phyloP scores from a whole-genome alignment of 345 rosid genomes.

The Boechera retrofracta region DNA sequence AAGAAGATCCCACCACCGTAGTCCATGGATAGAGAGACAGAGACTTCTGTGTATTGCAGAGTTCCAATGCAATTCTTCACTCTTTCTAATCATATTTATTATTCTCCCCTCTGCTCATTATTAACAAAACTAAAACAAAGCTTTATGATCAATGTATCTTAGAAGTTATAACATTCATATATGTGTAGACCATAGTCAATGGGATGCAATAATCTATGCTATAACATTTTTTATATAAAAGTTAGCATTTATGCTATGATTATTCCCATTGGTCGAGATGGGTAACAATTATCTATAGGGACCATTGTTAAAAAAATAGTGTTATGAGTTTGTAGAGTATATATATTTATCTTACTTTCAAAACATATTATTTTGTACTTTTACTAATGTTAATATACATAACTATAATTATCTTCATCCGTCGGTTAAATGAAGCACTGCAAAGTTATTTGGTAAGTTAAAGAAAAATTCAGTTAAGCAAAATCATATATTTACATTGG shows the following conservation, averaged over 20 bases:
- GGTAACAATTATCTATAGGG: background rate
- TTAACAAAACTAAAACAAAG: background rate
- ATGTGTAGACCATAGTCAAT: background rate
- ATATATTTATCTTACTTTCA: background rate
- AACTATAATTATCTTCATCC: background rate
- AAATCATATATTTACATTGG: background rate
- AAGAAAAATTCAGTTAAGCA: background rate
- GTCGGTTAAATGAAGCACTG: background rate
- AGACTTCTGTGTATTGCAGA: conserved; percentile 36
- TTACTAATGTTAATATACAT: too few relatives aligned
- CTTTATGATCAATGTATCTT: conserved; percentile 5
- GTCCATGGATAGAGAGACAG: conserved; percentile 35
- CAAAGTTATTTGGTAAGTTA: background rate
- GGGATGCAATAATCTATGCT: background rate
- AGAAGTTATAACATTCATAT: conserved; percentile 1
- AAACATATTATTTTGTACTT: too few relatives aligned
- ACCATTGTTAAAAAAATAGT: background rate
- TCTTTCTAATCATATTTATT: conserved; percentile 5
- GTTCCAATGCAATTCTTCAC: conserved; percentile 38
- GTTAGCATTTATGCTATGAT: too few relatives aligned
- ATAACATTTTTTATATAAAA: background rate
- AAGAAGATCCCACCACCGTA: conserved; percentile 25
- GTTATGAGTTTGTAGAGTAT: background rate
- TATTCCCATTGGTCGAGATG: background rate
- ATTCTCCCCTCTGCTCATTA: background rate